Percentiles rank a stretch among this genome's conserved stretches.
Conservation (phyloP, 169 alveolate species). For the Babesia caballi region DNA sequence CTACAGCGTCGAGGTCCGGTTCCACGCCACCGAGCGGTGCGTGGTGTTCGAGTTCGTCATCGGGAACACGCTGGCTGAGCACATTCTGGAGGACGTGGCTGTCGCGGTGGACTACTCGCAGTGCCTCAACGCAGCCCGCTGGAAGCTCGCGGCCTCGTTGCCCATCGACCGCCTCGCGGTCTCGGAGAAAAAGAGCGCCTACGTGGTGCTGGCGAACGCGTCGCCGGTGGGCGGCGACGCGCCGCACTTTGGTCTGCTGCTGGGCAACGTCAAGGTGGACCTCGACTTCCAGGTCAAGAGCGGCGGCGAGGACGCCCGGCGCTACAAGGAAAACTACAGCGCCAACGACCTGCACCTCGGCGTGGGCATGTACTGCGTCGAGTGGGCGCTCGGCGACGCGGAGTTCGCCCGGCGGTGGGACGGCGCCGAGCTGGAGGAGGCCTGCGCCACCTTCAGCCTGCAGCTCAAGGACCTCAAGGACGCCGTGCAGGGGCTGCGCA, state of each 20-base stretch:
- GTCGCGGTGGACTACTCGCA: conserved; percentile 31
- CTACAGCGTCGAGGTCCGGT: conserved; percentile 70
- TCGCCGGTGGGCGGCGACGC: neutral
- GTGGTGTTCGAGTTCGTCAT: conserved; percentile 74
- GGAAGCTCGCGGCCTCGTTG: conserved; percentile 24
- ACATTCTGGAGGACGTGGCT: conserved; percentile 59
- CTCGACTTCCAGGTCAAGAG: conserved; percentile 31
- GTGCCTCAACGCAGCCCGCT: conserved; percentile 25
- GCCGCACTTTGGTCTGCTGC: conserved; percentile 15
- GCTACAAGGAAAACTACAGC: conserved; percentile 47
- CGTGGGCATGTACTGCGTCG: conserved; percentile 37
- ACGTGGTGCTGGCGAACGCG: conserved; percentile 27
- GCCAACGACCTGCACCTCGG: conserved; percentile 52
- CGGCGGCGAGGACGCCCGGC: conserved; percentile 17
- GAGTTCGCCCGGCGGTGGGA: conserved; percentile 40
- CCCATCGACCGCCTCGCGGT: conserved; percentile 35
- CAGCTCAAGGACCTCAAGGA: conserved; percentile 52
- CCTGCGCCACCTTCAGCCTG: conserved; percentile 42
- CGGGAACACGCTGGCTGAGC: conserved; percentile 74
- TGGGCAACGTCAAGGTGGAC: conserved; percentile 47
- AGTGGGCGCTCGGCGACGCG: conserved; percentile 6
- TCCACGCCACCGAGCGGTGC: conserved; percentile 58
- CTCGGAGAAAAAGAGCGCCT: conserved; percentile 44
- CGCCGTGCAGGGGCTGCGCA: conserved; percentile 29
- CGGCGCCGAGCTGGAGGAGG: conserved; percentile 6